These are phyloP conservation scores for Paramyrothecium roridum DNA, from an alignment of 2,329 filamentous ascomycete species.

Conservation along the genomic window DNA sequence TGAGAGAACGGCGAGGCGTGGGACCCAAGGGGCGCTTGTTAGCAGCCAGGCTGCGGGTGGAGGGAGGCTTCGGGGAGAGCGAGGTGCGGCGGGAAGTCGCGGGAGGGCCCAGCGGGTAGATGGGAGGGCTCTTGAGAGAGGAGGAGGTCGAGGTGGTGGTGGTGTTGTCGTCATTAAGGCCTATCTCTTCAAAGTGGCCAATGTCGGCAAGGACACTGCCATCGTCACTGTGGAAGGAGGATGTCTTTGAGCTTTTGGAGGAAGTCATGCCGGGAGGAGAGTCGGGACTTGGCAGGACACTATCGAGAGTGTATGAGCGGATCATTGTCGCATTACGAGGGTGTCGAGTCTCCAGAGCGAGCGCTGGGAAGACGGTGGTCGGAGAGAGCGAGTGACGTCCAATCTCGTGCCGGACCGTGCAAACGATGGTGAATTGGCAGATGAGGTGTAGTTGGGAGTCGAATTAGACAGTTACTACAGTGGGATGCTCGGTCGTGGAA, in stretches of 20 bases:
- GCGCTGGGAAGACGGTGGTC: conserved; percentile 7
- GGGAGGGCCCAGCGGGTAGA: not conserved
- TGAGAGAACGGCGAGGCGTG: conserved; percentile 38
- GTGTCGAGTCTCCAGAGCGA: conserved; percentile 2
- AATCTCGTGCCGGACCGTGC: conserved; percentile 15
- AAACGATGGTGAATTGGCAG: too few relatives aligned
- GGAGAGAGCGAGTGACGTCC: not conserved
- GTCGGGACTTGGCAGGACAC: conserved; percentile 27
- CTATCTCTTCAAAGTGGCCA: conserved; percentile 90
- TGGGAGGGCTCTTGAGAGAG: conserved; percentile 38
- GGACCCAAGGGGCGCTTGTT: conserved; percentile 18
- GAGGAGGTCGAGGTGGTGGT: conserved; percentile 27
- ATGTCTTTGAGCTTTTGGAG: conserved; percentile 89
- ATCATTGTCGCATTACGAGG: conserved; percentile 31
- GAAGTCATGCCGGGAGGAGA: conserved; percentile 62
- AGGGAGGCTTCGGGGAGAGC: conserved; percentile 25
- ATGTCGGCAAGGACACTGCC: conserved; percentile 68
- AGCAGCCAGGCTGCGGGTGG: conserved; percentile 25
- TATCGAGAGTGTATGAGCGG: conserved; percentile 25
- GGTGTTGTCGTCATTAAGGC: conserved; percentile 62
- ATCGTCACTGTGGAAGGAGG: conserved; percentile 78
- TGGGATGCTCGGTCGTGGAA: too few relatives aligned
- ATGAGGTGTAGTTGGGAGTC: too few relatives aligned
- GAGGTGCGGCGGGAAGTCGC: conserved; percentile 31
- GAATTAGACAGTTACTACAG: too few relatives aligned